phyloP scores from a whole-genome alignment of 2,329 filamentous ascomycete genomes.

The Trichoderma sp. region DNA sequence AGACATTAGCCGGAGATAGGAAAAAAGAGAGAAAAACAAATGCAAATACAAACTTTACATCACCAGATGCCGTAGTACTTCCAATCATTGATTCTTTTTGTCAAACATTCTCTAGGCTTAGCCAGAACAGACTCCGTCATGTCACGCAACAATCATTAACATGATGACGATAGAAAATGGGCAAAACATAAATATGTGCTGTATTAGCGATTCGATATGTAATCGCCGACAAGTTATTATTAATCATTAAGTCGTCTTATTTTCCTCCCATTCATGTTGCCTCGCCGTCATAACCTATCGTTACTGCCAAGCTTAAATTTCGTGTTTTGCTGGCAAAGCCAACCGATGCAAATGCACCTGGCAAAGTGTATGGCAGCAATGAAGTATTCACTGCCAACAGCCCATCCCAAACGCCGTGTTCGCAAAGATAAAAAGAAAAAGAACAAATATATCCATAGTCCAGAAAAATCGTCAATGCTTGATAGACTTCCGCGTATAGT shows the following conservation, averaged over 20 bases:
- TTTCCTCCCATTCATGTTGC: neutral
- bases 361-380: conserved; percentile 16
- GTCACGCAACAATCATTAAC: neutral
- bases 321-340: neutral
- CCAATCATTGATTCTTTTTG: neutral
- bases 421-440: neutral
- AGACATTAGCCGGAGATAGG: neutral
- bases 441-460: conserved; percentile 17
- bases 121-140: conserved; percentile 3
- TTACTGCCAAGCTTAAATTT: conserved; percentile 3
- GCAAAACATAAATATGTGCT: conserved; percentile 8
- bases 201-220: conserved; percentile 10
- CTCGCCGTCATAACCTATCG: neutral
- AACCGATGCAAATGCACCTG: neutral
- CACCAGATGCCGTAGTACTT: neutral
- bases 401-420: conserved; percentile 25
- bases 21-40: neutral
- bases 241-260: conserved; percentile 27
- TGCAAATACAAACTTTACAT: neutral
- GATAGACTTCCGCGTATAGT: conserved; percentile 22
- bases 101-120: neutral
- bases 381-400: conserved; percentile 4
- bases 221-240: conserved; percentile 22
- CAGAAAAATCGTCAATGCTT: conserved; percentile 19
- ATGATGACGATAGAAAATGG: conserved; percentile 9